Percentiles rank a stretch among this genome's conserved stretches.
phyloP scores from a whole-genome alignment of 2,329 filamentous ascomycete species.

The Fusarium sp. region DNA sequence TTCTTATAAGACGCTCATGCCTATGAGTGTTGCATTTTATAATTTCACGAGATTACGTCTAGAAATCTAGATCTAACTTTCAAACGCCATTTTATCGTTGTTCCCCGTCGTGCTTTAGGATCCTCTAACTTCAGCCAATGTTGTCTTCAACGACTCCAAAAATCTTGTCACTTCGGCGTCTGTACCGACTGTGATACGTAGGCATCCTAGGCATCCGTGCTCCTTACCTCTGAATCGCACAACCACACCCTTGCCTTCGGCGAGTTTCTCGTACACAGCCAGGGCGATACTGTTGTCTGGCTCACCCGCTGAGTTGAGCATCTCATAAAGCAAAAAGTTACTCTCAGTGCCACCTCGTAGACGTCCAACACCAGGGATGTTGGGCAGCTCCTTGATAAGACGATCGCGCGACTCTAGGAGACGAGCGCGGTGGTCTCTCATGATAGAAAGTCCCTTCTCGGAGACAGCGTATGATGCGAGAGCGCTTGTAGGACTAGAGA shows the following conservation, averaged over 20 bases:
- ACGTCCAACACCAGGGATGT: conserved; percentile 80
- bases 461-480: conserved; percentile 80
- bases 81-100: conserved; percentile 36
- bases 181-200: conserved; percentile 93
- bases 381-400: conserved; percentile 77
- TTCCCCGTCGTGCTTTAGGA: conserved; percentile 12
- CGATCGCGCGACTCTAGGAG: conserved; percentile 83
- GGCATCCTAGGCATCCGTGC: conserved; percentile 85
- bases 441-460: conserved; percentile 73
- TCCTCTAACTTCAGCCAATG: conserved; percentile 58
- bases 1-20: conserved; percentile 31
- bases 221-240: conserved; percentile 95
- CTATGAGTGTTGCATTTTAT: conserved; percentile 39
- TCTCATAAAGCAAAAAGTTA: conserved; percentile 93
- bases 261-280: conserved; percentile 84
- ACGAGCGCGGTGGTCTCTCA: conserved; percentile 75
- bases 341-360: conserved; percentile 82
- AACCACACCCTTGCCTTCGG: conserved; percentile 88
- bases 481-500: conserved; percentile 86
- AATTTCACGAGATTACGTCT: conserved; percentile 44
- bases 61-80: conserved; percentile 37
- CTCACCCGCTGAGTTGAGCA: conserved; percentile 76
- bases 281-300: conserved; percentile 84
- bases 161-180: conserved; percentile 86
- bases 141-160: conserved; percentile 71